Base-by-base conservation (phyloP, 805 yeast genomes). In the Hanseniaspora singularis region DNA sequence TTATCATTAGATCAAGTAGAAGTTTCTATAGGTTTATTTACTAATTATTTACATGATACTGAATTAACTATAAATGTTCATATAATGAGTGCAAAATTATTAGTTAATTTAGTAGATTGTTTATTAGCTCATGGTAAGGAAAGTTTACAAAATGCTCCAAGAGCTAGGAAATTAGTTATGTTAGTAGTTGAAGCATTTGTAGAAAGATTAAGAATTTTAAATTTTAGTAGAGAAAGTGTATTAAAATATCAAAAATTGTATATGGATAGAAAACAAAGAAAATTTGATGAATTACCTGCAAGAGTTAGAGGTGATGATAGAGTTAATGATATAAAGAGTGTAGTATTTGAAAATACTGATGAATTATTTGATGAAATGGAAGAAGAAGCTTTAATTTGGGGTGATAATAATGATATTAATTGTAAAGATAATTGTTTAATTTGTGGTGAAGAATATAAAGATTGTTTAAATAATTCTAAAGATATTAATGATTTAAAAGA, bases 1-100 rank as follows among this genome's bases (percentile, higher is more conserved):
- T 66, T 92, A 45, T 79, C 83, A 0, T 75, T 88, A 1, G 77
- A 75, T 33, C 96, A 86, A 58, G 81, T 92, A 10, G 80, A 94
- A 79, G 78, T 81, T 49, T 84, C 96, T 0, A 89, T 94, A 3
- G 74, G 71, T 37, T 80, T 85, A 49, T 92, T 86, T 58, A 81
- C 95, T 56, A 73, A 72, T 24, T 78, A 86, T 54, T 66, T 92
- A 51, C 81, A 81, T 54, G 97, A 94, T 58, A 77, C 76, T 52
- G 67, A 88, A 0, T 65, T 92, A 52, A 92, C 94, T 1, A 71
- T 85, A 51, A 83, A 94, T 6, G 95, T 88, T 31, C 97, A 94
- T 61, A 83, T 88, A 9, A 87, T 92, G 96, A 83, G 96, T 64
- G 95, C 96, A 2, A 89, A 88, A 63, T 67, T 92, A 27, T 64